Evolutionary conservation across 805 yeast genomes (phyloP).

Genomic region (Lachancea dasiensis): DNA sequence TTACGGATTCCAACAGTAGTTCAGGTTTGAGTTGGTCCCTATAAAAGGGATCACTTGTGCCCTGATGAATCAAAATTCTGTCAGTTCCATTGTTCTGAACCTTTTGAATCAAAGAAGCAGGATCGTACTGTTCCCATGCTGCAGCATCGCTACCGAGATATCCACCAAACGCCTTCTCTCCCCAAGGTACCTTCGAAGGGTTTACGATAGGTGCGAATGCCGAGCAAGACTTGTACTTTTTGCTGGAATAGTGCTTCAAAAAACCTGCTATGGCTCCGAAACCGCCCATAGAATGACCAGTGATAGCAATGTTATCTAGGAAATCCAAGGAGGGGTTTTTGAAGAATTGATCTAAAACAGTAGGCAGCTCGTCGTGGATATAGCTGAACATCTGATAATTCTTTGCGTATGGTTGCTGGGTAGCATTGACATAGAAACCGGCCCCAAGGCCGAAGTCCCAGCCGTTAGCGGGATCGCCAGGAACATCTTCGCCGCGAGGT

Average conservation of each 20-base stretch:
- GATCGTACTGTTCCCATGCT: constrained; percentile 73
- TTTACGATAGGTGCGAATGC: constrained; percentile 90
- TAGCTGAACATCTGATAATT: constrained; percentile 87
- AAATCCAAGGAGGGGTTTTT: constrained; percentile 36
- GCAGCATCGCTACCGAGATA: constrained; percentile 57
- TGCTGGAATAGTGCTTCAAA: constrained; percentile 57
- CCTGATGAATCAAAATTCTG: constrained; percentile 77
- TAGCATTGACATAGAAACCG: constrained; percentile 88
- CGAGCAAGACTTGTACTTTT: constrained; percentile 61
- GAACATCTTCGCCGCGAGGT: constrained; percentile 77
- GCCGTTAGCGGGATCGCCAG: constrained; percentile 55
- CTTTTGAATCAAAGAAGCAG: constrained; percentile 61
- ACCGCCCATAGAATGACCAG: constrained; percentile 99
- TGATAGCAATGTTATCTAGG: constrained; percentile 52
- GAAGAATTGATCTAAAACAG: constrained; percentile 37
- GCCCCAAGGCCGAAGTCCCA: constrained; percentile 96
- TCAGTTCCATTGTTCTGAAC: constrained; percentile 42
- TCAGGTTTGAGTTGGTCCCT: constrained; percentile 71
- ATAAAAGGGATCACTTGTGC: constrained; percentile 69
- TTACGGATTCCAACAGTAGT: constrained; percentile 51
- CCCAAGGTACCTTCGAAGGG: constrained; percentile 81
- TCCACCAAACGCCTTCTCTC: constrained; percentile 71
- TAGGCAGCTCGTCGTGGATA: constrained; percentile 66
- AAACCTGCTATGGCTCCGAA: constrained; percentile 78
- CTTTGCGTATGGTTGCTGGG: constrained; percentile 58